Percentiles rank a stretch among this genome's conserved stretches.
phyloP scores from a whole-genome alignment of 2,329 filamentous ascomycete species.

The Xenosphaeropsis pyriputrescens region DNA sequence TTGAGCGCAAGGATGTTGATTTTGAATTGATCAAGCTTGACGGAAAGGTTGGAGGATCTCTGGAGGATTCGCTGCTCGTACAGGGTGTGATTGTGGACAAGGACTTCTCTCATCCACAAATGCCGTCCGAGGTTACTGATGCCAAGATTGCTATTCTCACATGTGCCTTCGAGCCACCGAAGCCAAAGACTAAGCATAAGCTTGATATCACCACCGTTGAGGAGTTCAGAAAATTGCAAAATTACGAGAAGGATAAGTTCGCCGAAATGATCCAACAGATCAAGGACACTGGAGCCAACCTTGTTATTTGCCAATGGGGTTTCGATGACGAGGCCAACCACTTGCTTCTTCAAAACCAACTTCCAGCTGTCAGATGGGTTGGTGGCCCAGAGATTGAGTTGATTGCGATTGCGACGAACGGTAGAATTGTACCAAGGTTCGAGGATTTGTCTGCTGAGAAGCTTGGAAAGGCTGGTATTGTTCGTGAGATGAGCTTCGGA shows the following conservation, averaged over 20 bases:
- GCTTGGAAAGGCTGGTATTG: conserved; percentile 77
- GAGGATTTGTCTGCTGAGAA: conserved; percentile 87
- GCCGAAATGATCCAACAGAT: conserved; percentile 97
- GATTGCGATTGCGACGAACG: conserved; percentile 97
- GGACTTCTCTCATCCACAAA: conserved; percentile 98
- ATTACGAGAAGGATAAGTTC: conserved; percentile 92
- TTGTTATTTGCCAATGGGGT: conserved; percentile 98
- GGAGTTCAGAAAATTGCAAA: conserved; percentile 96
- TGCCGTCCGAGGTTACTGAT: conserved; percentile 89
- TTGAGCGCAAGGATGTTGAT: conserved; percentile 93
- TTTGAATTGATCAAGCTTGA: conserved; percentile 99
- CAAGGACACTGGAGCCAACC: conserved; percentile 91
- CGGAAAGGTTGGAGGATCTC: conserved; percentile 85
- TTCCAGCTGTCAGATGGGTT: conserved; percentile 95
- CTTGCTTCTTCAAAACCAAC: conserved; percentile 84
- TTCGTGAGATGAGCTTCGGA: conserved; percentile 91
- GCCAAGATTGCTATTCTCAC: conserved; percentile 97
- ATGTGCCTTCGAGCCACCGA: conserved; percentile 95
- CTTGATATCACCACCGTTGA: conserved; percentile 94
- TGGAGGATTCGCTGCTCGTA: conserved; percentile 88
- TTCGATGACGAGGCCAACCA: conserved; percentile 99
- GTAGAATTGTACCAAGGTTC: conserved; percentile 91
- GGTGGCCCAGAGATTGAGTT: conserved; percentile 96
- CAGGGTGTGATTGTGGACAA: conserved; percentile 99
- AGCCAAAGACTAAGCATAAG: conserved; percentile 99